Evolutionary conservation across 768 basidiomycete genomes (phyloP).

Genomic region (Naganishia kalamii): DNA sequence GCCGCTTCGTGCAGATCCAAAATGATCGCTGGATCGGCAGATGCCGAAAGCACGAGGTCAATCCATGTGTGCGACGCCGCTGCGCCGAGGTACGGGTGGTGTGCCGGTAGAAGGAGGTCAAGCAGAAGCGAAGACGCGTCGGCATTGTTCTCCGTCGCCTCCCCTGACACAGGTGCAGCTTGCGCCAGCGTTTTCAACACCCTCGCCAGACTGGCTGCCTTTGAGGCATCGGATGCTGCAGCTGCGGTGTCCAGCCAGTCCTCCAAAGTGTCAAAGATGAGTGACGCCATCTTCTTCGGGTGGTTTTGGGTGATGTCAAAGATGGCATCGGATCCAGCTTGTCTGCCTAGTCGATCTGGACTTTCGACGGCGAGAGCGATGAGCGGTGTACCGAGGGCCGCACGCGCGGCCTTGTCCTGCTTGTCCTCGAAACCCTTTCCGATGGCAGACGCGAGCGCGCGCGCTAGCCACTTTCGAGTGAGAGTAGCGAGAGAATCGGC

Average conservation of each 20-base stretch:
- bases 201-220: conserved; percentile 45
- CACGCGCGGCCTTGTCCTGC: conserved; percentile 3
- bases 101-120: conserved; percentile 61
- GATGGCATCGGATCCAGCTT: conserved; percentile 51
- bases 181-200: conserved; percentile 42
- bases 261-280: conserved; percentile 61
- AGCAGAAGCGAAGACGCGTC: conserved; percentile 47
- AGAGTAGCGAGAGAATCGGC: conserved; percentile 4
- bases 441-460: neutral
- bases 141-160: neutral
- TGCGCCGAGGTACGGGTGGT: conserved; percentile 56
- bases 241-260: conserved; percentile 38
- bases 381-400: conserved; percentile 42
- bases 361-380: conserved; percentile 64
- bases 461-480: neutral
- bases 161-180: neutral
- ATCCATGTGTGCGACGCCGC: conserved; percentile 68
- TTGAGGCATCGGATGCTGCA: conserved; percentile 52
- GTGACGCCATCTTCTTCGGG: conserved; percentile 53
- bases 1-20: neutral
- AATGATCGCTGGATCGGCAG: conserved; percentile 63
- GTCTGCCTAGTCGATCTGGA: conserved; percentile 55
- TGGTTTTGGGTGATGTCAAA: conserved; percentile 46
- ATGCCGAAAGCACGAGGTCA: conserved; percentile 66
- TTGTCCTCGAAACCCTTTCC: conserved; percentile 1